Evolutionary conservation across 371 early-diverging fungal genomes (phyloP).

Genomic region (Rhizopus arrhizus): DNA sequence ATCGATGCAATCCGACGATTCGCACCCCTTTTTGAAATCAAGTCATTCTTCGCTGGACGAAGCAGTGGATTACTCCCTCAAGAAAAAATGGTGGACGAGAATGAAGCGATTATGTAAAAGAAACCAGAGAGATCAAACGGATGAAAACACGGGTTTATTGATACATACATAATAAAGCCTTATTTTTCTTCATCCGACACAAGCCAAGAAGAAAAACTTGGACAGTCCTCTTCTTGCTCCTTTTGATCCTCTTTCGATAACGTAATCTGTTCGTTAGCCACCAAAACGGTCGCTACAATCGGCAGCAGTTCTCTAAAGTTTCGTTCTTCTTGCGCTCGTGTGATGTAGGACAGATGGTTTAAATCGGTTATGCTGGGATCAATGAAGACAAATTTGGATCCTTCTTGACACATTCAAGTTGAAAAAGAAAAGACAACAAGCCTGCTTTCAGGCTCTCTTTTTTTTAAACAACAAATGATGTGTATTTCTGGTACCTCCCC

Average conservation of each 20-base stretch:
- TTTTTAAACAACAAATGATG: too few relatives aligned
- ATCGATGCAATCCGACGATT: conserved; percentile 12
- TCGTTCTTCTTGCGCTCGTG: background rate
- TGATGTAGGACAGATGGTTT: background rate
- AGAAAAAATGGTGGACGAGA: conserved; percentile 23
- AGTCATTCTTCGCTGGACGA: conserved; percentile 17
- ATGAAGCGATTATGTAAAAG: conserved; percentile 18
- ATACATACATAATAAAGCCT: conserved; percentile 10
- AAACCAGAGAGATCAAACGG: conserved; percentile 6
- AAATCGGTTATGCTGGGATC: too few relatives aligned
- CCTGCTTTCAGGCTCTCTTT: too few relatives aligned
- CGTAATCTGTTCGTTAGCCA: background rate
- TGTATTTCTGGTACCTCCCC: too few relatives aligned
- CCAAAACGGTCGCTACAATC: background rate
- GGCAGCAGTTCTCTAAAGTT: background rate
- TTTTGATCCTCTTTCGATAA: background rate
- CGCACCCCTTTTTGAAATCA: conserved; percentile 23
- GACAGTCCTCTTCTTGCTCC: background rate
- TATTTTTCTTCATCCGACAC: background rate
- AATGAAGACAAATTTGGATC: too few relatives aligned
- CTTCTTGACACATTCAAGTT: too few relatives aligned
- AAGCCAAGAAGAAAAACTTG: background rate
- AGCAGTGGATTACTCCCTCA: conserved; percentile 10
- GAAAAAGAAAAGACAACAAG: too few relatives aligned
- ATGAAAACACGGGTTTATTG: conserved; percentile 27